Evolutionary conservation across 805 yeast species (phyloP).

Genomic region (Lachancea thermotolerans): DNA sequence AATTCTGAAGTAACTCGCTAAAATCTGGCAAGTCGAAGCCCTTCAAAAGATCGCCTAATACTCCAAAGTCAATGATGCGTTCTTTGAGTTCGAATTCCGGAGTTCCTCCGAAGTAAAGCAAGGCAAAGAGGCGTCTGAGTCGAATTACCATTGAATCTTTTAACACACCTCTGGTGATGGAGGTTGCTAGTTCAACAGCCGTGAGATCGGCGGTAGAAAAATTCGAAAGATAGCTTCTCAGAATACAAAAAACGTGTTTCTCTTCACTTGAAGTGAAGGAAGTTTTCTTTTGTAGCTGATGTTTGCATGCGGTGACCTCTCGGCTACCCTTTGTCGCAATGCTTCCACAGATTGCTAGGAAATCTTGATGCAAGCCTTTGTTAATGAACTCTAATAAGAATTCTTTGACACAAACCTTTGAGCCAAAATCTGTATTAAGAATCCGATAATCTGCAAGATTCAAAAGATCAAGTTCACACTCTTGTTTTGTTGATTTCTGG

Average conservation of each 20-base stretch:
- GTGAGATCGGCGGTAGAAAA: no score
- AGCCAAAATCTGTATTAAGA: not conserved
- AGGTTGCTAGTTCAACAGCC: no score
- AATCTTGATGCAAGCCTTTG: slow-evolving; percentile 16
- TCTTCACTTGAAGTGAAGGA: no score
- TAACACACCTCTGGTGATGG: not conserved
- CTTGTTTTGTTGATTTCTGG: no score
- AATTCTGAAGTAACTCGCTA: not conserved
- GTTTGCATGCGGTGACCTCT: no score
- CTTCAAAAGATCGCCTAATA: not conserved
- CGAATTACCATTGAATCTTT: not conserved
- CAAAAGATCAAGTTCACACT: no score
- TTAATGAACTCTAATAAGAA: not conserved
- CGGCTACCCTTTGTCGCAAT: no score
- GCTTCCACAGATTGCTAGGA: slow-evolving; percentile 3
- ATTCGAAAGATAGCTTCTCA: no score
- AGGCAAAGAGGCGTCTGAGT: not conserved
- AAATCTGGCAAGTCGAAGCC: not conserved
- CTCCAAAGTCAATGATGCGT: not conserved
- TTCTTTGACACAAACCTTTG: not conserved
- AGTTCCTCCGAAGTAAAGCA: not conserved
- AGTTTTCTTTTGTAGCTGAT: no score
- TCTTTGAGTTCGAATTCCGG: not conserved
- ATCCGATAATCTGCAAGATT: no score
- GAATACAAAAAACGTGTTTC: no score